Base-by-base conservation (phyloP, 208 protist genomes). In the Trypanosoma caninum region DNA sequence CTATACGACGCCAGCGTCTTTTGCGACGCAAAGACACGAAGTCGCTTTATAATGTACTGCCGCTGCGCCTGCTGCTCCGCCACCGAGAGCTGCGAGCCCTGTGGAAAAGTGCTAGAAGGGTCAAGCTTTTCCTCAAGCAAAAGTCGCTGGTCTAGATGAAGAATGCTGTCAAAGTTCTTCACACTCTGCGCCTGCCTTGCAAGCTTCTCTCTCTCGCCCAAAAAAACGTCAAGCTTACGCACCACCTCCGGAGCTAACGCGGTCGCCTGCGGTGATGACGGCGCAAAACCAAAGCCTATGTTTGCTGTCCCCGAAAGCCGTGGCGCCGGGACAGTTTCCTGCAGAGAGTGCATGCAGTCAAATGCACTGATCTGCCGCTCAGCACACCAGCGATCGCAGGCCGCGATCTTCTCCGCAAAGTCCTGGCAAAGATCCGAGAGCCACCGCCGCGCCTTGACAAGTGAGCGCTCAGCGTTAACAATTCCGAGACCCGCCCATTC, bases 141-240 rank as follows among this genome's bases (percentile, higher is more conserved):
- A n/a, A 94, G 67, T 11, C 83, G 75, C 64, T 80, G 76, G 42
- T 94, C 78, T 48, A 78, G 75, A 33, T 75, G 66, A 44, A 79
- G 68, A 16, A 76, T 68, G 27, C 58, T 71, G 61, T 84, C 75
- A 33, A 85, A 78, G 51, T 66, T 65, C 14, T 81, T 66, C 51
- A 66, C 71, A 57, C 59, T 76, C 30, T 65, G 68, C 54, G 70
- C 60, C 50, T 72, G 68, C 34, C 44, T 48, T 42, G 69, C 51
- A 25, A 73, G 57, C 18, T 72, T 78, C 30, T 73, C 13, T 57
- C 80, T 59, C 45, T 78, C 76, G 11, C 64, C 62, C 42, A 76
- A 31, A 3, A 86, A 57, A 3, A 62, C 72, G 7, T 66, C 62
- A 13, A 62, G 27, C 56, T 80, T 89, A 38, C 68, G 65, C 55